Evolutionary conservation across 306 rosid species (phyloP), one percentile per base, ranked within the genome.

Genomic region (Myrica gale): DNA sequence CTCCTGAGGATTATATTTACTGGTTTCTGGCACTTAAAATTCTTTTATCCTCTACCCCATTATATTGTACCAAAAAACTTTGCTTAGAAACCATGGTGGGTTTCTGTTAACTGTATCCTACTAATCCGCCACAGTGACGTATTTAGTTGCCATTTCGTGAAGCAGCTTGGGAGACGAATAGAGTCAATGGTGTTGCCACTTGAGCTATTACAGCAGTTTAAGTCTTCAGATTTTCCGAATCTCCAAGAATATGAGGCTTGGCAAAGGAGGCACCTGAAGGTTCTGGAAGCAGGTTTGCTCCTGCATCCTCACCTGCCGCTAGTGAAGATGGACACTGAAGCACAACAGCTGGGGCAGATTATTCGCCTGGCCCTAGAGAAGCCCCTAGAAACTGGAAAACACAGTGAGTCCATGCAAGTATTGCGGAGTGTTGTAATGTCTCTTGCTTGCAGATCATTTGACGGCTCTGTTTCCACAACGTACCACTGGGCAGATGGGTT

Each of bases 401-500:
- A 68, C 65, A 66, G 76, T 3, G 99, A 92, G 78, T 81, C 90
- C 9, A 89, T 95, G 85, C 91, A 89, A 61, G 75, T 54, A 63
- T 84, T 95, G 7, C 87, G 87, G 45, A 79, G 85, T 80, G 81
- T 72, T 71, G 96, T 89, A 66, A 63, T 84, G 81, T 84, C 97
- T 69, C 97, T 95, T 82, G 87, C 96, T 72, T 81, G 83, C 79
- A 92, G 97, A 85, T 92, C 99, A 76, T 81, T 63, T 52, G 90
- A 89, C 41, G 96, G 91, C 48, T 84, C 96, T 69, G 77, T 44
- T 82, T 77, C 90, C 0, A 88, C 89, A 55, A 78, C 83, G 9
- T 92, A 93, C 76, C 99, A 90, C 81, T 95, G 99, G 99, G 97
- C 97, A 23, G 99, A 95, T 76, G 99, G 99, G 76, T 83, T 83